These are phyloP conservation scores for Papiliotrema fonsecae DNA, from an alignment of 1,284 basidiomycete species.

Conservation along the genomic window DNA sequence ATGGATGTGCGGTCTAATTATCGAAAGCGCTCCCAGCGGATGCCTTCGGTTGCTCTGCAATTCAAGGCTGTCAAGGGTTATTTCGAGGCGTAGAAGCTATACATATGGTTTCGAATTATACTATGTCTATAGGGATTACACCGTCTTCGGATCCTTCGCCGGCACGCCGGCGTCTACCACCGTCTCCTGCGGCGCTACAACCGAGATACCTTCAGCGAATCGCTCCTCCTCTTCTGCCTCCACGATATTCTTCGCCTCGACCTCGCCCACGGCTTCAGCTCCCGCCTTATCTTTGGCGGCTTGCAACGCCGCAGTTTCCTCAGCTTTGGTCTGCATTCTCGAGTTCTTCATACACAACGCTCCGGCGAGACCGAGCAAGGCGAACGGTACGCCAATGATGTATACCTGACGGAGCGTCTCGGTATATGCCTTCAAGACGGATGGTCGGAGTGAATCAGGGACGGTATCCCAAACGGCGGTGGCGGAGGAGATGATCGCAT, in stretches of 20 bases:
- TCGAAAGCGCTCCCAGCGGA: no score
- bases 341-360: constrained; percentile 37
- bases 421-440: constrained; percentile 36
- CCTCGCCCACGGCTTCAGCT: background rate
- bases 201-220: constrained; percentile 1
- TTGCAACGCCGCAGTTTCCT: constrained; percentile 23
- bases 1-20: no score
- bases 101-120: no score
- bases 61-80: no score
- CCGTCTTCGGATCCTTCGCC: no score
- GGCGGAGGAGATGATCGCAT: constrained; percentile 13
- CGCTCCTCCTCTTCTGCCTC: constrained; percentile 11
- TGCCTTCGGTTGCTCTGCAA: no score
- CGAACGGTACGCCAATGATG: constrained; percentile 39
- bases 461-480: background rate
- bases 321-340: constrained; percentile 34
- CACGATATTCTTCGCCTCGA: constrained; percentile 2
- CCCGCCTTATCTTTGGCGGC: constrained; percentile 16
- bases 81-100: no score
- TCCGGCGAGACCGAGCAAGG: constrained; percentile 26
- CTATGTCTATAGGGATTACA: no score
- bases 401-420: constrained; percentile 37
- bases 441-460: constrained; percentile 7
- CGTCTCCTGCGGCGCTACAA: background rate
- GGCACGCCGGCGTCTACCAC: no score